These are phyloP conservation scores for Eimeria tenella DNA, from an alignment of 169 alveolate species.

Conservation along the genomic window DNA sequence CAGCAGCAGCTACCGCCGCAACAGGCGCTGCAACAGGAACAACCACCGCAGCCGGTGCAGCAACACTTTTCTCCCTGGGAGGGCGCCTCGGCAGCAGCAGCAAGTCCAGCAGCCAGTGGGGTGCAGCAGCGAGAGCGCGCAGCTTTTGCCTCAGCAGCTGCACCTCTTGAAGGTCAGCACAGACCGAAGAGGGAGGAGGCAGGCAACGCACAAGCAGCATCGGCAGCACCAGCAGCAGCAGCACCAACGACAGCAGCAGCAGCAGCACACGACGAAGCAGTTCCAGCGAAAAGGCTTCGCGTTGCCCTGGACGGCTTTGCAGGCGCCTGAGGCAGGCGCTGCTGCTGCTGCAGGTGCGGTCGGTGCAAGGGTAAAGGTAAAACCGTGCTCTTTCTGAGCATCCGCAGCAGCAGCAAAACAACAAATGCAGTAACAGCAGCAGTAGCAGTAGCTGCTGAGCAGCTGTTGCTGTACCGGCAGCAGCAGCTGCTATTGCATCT, in stretches of 20 bases:
- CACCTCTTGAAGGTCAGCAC: not conserved
- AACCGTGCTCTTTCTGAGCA: not conserved
- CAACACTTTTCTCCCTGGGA: not conserved
- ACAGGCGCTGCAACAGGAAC: not conserved
- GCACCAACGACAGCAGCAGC: constrained; percentile 28
- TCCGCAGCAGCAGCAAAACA: not conserved
- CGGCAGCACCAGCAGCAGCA: constrained; percentile 19
- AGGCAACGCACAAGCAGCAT: not conserved
- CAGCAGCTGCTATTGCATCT: not conserved
- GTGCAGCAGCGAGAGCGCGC: constrained; percentile 7
- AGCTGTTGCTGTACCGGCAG: not conserved
- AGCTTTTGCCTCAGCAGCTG: constrained; percentile 3
- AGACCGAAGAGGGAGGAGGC: constrained; percentile 22
- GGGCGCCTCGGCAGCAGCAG: not conserved
- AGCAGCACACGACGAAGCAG: constrained; percentile 20
- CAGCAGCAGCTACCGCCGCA: constrained; percentile 9
- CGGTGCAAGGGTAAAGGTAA: no score
- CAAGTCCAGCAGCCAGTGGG: not conserved
- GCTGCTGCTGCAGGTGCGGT: not conserved
- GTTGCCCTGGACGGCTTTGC: not conserved
- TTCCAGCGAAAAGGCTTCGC: constrained; percentile 34
- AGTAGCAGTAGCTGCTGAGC: constrained; percentile 8
- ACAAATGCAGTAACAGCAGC: no score
- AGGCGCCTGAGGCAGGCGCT: not conserved
- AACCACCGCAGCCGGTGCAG: not conserved